These are phyloP conservation scores for Anacardium occidentale DNA, from an alignment of 345 rosid species.

Conservation along the genomic window DNA sequence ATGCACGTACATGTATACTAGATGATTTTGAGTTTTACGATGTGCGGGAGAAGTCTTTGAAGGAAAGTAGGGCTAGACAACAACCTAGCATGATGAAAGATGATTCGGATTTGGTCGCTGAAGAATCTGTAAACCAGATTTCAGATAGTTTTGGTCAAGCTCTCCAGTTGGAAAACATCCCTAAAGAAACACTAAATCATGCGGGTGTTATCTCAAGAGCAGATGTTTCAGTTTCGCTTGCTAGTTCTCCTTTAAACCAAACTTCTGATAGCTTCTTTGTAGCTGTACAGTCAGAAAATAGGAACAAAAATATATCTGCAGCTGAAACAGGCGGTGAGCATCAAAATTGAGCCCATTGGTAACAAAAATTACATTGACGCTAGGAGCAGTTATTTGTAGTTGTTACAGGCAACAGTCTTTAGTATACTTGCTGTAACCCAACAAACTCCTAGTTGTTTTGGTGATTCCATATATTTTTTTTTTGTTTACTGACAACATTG, in stretches of 20 bases:
- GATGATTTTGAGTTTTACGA: conserved; percentile 67
- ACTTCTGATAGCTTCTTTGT: conserved; percentile 6
- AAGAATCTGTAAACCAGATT: conserved; percentile 38
- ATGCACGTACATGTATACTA: conserved; percentile 48
- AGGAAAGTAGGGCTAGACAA: conserved; percentile 43
- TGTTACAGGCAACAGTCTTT: conserved; percentile 10
- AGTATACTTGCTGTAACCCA: conserved; percentile 18
- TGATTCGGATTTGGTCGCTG: conserved; percentile 27
- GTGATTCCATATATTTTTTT: conserved; percentile 17
- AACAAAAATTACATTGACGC: conserved; percentile 7
- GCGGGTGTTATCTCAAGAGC: background rate
- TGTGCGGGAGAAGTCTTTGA: conserved; percentile 50
- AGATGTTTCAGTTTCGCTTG: conserved; percentile 6
- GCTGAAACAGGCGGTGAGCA: conserved; percentile 11
- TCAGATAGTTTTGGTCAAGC: conserved; percentile 38
- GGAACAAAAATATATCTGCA: background rate
- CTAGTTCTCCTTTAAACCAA: conserved; percentile 4
- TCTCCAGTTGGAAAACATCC: conserved; percentile 31
- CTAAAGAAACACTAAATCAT: conserved; percentile 12
- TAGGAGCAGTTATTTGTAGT: conserved; percentile 24
- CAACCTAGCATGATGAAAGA: conserved; percentile 21
- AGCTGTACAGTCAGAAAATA: conserved; percentile 2
- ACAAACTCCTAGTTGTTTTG: conserved; percentile 14
- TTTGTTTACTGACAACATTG: conserved; percentile 24
- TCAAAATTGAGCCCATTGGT: conserved; percentile 9